Base-by-base conservation (phyloP, 495 filamentous ascomycete genomes). In the Penicillium steckii region DNA sequence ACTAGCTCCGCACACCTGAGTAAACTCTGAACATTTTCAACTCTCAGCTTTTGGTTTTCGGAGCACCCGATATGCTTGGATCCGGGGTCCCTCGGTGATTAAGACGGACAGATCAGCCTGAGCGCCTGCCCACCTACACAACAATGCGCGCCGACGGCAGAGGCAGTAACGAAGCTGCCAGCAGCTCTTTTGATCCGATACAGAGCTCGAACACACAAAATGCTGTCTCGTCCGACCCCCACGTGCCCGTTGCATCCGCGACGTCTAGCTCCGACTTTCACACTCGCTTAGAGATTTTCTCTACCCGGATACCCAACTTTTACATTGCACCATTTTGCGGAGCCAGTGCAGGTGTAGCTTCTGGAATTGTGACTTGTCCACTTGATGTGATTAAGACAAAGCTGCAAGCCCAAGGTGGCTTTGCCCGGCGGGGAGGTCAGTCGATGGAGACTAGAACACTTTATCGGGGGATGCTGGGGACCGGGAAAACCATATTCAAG, bases 371-470 rank as follows among this genome's bases (percentile, higher is more conserved):
- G 56, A 97, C 94, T 37, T 99, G 94, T 65, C 94, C 94, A 17
- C 82, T 99, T 47, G 94, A 99, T 78, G 94, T 99, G 45, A 97
- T 99, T 64, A 99, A 99, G 74, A 99, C 94, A 40, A 97, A 96
- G 67, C 71, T 99, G 45, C 94, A 99, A 68, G 95, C 93, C 26
- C 95, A 97, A 66, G 92, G 92, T 50, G 89, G 88, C 4, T 86
- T 92, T 79, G 69, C 69, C 27, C 63, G 71, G 29, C 70, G 74
- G 66, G 71, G 58, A 50, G 70, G 62, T 60, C 73, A 74, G 58
- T 67, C 62, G 59, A 71, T 66, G 55, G 75, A 61, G 42, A 71
- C 77, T 53, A 77, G 74, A 8, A 60, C 71, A 10, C 68, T 91
- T 27, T 99, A 97, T 68, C 79, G 85, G 49, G 94, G 94, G 5